phyloP scores from a whole-genome alignment of 2,329 filamentous ascomycete genomes.

The Neoascochyta sp. region DNA sequence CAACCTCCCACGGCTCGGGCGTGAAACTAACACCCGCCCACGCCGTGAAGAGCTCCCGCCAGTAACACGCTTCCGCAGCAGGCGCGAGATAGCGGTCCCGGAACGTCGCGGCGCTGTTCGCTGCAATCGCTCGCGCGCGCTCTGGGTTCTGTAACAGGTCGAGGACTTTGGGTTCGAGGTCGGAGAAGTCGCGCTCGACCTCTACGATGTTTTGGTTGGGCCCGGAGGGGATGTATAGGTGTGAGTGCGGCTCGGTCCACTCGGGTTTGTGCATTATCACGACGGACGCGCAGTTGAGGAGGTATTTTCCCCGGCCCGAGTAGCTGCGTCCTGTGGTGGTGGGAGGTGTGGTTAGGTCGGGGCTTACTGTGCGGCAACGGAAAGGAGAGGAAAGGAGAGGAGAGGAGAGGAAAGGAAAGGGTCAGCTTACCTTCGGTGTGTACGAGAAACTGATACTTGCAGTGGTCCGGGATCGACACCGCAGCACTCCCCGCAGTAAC shows the following conservation, averaged over 20 bases:
- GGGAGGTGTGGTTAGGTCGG: conserved; percentile 12
- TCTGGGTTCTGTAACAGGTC: conserved; percentile 32
- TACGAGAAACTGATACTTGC: conserved; percentile 53
- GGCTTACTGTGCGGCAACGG: too few relatives aligned
- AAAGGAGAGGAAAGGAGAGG: background rate
- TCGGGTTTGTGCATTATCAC: conserved; percentile 34
- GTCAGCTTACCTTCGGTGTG: conserved; percentile 50
- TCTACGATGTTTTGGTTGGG: conserved; percentile 34
- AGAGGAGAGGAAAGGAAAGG: background rate
- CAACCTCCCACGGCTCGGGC: conserved; percentile 22
- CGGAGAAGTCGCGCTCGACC: conserved; percentile 35
- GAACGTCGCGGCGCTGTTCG: conserved; percentile 29
- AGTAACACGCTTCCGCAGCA: conserved; percentile 35
- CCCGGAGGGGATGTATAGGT: conserved; percentile 28
- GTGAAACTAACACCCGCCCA: too few relatives aligned
- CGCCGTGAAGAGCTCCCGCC: conserved; percentile 19
- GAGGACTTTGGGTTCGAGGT: conserved; percentile 27
- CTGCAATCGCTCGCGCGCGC: conserved; percentile 33
- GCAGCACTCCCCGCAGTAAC: too few relatives aligned
- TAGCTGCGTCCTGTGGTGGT: conserved; percentile 39
- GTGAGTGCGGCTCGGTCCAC: conserved; percentile 36
- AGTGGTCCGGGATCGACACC: too few relatives aligned
- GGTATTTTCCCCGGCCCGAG: conserved; percentile 53
- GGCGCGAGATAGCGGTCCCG: conserved; percentile 32
- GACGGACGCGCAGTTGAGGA: conserved; percentile 48